phyloP scores from a whole-genome alignment of 192 early-diverging fungal species.

The Lunasporangiospora selenospora region DNA sequence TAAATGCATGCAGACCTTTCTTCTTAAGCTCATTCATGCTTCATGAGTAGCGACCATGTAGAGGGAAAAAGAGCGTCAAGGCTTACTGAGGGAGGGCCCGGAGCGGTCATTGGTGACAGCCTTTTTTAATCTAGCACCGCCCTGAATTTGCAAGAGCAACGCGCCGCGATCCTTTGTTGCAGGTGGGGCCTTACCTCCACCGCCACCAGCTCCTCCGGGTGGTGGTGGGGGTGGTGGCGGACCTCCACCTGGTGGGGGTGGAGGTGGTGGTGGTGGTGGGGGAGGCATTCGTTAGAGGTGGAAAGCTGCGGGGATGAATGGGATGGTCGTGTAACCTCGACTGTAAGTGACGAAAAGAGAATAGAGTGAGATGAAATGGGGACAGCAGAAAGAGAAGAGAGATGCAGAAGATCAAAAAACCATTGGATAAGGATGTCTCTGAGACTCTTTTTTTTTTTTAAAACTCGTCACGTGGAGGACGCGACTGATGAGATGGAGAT shows the following conservation, averaged over 20 bases:
- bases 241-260: slow-evolving; percentile 40
- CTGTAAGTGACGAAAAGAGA: background rate
- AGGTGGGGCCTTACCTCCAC: slow-evolving; percentile 28
- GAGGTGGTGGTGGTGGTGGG: slow-evolving; percentile 53
- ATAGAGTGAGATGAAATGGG: background rate
- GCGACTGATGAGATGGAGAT: no score
- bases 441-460: background rate
- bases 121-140: slow-evolving; percentile 72
- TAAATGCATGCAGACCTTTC: no score
- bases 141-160: slow-evolving; percentile 76
- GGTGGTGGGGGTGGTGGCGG: slow-evolving; percentile 42
- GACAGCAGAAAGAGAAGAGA: no score
- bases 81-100: slow-evolving; percentile 56
- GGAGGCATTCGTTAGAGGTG: background rate
- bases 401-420: no score
- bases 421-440: no score
- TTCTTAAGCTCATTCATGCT: no score
- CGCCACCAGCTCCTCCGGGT: no score
- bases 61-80: background rate
- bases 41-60: no score
- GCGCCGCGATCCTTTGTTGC: slow-evolving; percentile 55
- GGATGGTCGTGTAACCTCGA: no score
- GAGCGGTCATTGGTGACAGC: slow-evolving; percentile 78
- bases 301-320: no score
- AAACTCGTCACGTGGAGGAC: slow-evolving; percentile 1